A percentile compares a stretch with the other conserved stretches of the same genome.
Evolutionary conservation across 2,329 filamentous ascomycete species (phyloP).

Genomic region (Exserohilum rostratum): DNA sequence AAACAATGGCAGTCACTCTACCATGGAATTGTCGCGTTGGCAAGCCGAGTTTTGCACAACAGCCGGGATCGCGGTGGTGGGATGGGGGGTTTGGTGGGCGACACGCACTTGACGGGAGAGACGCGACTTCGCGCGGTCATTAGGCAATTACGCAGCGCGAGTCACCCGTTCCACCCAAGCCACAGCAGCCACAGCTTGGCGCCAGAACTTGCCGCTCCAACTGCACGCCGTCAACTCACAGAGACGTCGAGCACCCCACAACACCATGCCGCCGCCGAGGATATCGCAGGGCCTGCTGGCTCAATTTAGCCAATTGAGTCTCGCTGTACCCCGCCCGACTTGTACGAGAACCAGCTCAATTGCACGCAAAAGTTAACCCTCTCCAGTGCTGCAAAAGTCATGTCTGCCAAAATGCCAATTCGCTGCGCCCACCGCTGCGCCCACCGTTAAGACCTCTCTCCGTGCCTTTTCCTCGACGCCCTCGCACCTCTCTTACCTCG

Average conservation of each 20-base stretch:
- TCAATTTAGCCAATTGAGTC: constrained; percentile 40
- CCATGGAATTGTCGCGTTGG: neutral
- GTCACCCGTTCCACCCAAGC: constrained; percentile 22
- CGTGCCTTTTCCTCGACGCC: constrained; percentile 77
- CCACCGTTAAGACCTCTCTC: constrained; percentile 16
- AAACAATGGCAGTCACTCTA: neutral
- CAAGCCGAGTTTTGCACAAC: neutral
- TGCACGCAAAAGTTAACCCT: constrained; percentile 15
- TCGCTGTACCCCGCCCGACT: constrained; percentile 31
- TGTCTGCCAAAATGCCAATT: constrained; percentile 39
- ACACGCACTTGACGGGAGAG: constrained; percentile 23
- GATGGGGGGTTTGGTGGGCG: constrained; percentile 4
- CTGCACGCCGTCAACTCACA: neutral
- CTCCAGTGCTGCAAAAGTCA: constrained; percentile 25
- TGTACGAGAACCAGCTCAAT: constrained; percentile 17
- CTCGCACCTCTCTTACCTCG: constrained; percentile 73
- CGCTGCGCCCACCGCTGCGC: constrained; percentile 47
- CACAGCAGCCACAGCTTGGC: constrained; percentile 28
- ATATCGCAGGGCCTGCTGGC: constrained; percentile 43
- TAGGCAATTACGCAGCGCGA: constrained; percentile 12
- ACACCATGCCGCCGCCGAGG: constrained; percentile 50
- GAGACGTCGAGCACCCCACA: constrained; percentile 6
- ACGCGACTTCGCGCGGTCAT: constrained; percentile 24
- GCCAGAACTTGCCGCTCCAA: constrained; percentile 28
- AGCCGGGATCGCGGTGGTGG: constrained; percentile 4